phyloP scores from a whole-genome alignment of 352 stramenopile species.

The Globisporangium mamillatum region DNA sequence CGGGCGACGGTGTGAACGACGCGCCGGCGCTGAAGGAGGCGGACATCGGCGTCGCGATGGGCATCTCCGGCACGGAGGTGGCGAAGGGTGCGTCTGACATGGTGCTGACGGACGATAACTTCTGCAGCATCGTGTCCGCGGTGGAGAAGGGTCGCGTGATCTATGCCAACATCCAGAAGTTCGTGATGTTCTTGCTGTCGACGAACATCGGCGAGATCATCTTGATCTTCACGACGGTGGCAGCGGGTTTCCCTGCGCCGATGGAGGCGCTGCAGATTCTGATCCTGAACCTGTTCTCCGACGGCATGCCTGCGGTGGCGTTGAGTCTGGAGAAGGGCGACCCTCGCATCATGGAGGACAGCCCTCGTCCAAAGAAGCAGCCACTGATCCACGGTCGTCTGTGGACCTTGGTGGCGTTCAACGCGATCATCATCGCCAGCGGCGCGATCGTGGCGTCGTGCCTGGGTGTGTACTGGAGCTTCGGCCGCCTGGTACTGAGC shows the following conservation, averaged over 20 bases:
- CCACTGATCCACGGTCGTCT: conserved; percentile 56
- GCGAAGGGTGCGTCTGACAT: conserved; percentile 98
- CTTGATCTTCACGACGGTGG: conserved; percentile 72
- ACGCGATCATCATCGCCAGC: conserved; percentile 50
- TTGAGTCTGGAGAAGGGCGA: conserved; percentile 72
- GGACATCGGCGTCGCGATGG: conserved; percentile 96
- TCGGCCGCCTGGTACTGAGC: conserved; percentile 37
- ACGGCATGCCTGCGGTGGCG: conserved; percentile 78
- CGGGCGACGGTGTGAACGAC: conserved; percentile 93
- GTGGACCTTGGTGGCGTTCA: conserved; percentile 54
- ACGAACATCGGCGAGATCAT: conserved; percentile 96
- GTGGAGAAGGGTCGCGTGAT: conserved; percentile 96
- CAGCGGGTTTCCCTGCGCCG: conserved; percentile 63
- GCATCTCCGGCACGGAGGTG: conserved; percentile 95
- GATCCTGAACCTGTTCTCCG: conserved; percentile 98
- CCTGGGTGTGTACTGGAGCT: conserved; percentile 73
- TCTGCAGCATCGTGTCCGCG: conserved; percentile 95
- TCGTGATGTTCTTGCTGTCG: conserved; percentile 97
- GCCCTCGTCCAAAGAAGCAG: conserved; percentile 52
- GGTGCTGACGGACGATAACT: conserved; percentile 98
- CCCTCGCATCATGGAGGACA: conserved; percentile 55
- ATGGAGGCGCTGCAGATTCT: conserved; percentile 97
- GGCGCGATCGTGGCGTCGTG: conserved; percentile 48
- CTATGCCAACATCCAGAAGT: conserved; percentile 98
- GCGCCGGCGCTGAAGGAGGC: conserved; percentile 92